Evolutionary conservation across 2,329 filamentous ascomycete genomes (phyloP), one percentile per base, ranked within the genome.

Genomic region (Davidsoniella virescens): DNA sequence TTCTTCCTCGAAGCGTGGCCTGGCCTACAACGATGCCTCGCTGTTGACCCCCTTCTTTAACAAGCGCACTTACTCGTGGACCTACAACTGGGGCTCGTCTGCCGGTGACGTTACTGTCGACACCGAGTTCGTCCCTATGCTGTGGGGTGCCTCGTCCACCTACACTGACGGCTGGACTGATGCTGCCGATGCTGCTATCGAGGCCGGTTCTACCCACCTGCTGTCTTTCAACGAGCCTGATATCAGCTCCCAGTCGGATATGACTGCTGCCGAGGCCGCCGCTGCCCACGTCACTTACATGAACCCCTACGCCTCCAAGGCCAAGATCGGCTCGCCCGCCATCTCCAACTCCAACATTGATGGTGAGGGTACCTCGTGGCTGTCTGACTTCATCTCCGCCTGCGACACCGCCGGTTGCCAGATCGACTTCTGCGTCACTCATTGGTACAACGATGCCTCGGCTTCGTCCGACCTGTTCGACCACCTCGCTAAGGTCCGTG

Each of bases 211-310:
- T 56, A 72, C 68, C 55, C 68, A 71, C 57, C 62, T 84, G 50
- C 70, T 84, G 59, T 70, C 71, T 62, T 84, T 83, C 73, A 86
- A 86, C 70, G 81, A 86, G 70, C 78, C 78, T 43, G 82, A 86
- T 62, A 70, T 72, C 55, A 56, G 57, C 10, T 60, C 60, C n/a
- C 80, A 84, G 65, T 67, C 76, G 57, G 75, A 80, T 67, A 61
- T 82, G 61, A 61, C 63, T 20, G 65, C 76, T n/a, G 57, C 57
- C 5, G 60, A 59, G 1, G 78, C 77, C 38, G 78, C 76, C n/a
- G 38, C 61, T 1, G 64, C 63, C 25, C 77, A 78, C 63, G 70
- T 68, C 50, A 56, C 70, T 59, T 68, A 67, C 61, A 68, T 82
- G 67, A 72, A 73, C 65, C 67, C 68, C 18, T 78, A 72, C 60